Percentiles rank a stretch among this genome's conserved stretches.
Conservation (phyloP, 208 protist species). For the Endotrypanum monterogeii region DNA sequence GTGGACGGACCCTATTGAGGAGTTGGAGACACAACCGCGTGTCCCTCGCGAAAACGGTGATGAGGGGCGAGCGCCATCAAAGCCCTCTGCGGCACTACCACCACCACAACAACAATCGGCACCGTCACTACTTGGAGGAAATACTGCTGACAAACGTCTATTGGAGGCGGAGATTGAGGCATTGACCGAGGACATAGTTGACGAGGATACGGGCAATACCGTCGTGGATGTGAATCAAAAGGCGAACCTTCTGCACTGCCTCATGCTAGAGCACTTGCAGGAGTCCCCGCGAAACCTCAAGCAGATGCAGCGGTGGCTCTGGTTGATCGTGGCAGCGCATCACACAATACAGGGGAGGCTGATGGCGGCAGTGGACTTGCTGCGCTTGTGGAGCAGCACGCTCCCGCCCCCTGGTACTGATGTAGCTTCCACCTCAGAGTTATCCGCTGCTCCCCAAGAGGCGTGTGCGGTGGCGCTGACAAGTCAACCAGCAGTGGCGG, state of each 20-base stretch:
- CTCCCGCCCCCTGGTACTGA: not conserved
- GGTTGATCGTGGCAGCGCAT: slow-evolving; percentile 66
- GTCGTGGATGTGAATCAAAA: slow-evolving; percentile 52
- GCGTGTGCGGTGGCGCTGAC: not conserved
- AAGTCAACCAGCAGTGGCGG: slow-evolving; percentile 19
- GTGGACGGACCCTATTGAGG: slow-evolving; percentile 7
- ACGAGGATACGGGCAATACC: slow-evolving; percentile 24
- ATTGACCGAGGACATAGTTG: slow-evolving; percentile 49
- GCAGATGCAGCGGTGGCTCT: slow-evolving; percentile 73
- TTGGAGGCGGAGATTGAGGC: slow-evolving; percentile 29
- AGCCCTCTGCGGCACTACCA: not conserved
- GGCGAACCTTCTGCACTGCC: slow-evolving; percentile 63
- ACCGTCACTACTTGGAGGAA: not conserved
- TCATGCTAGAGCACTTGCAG: slow-evolving; percentile 58
- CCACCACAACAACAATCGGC: not conserved
- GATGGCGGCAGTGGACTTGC: slow-evolving; percentile 48
- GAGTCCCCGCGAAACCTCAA: slow-evolving; percentile 31
- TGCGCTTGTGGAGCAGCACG: slow-evolving; percentile 13
- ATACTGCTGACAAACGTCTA: not conserved
- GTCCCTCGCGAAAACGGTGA: not conserved
- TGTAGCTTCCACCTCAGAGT: not conserved
- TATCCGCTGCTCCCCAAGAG: not conserved
- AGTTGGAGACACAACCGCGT: slow-evolving; percentile 23
- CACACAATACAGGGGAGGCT: slow-evolving; percentile 70
- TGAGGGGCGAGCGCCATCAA: not conserved